phyloP scores from a whole-genome alignment of 2,329 filamentous ascomycete species.

The Beauveria sp. region DNA sequence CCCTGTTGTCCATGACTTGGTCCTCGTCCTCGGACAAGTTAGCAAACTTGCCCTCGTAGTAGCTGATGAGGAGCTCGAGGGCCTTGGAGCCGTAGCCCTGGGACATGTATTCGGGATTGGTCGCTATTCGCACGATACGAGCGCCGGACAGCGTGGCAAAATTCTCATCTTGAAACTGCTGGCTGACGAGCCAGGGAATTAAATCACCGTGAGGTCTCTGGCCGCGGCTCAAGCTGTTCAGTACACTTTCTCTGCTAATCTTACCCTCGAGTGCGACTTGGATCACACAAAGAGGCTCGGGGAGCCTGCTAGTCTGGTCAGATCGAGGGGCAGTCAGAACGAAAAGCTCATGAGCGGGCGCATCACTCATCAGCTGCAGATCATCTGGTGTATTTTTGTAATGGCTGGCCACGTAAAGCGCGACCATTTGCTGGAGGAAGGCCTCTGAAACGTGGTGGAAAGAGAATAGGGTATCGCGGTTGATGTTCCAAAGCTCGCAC shows the following conservation, averaged over 20 bases:
- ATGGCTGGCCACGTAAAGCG: slow-evolving; percentile 90
- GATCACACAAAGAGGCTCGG: slow-evolving; percentile 89
- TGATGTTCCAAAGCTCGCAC: slow-evolving; percentile 89
- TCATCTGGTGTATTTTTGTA: slow-evolving; percentile 99
- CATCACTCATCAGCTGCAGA: slow-evolving; percentile 96
- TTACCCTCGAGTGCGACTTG: slow-evolving; percentile 91
- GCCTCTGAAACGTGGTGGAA: slow-evolving; percentile 96
- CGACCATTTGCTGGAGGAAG: slow-evolving; percentile 97
- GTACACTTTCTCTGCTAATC: slow-evolving; percentile 86
- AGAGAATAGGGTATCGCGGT: slow-evolving; percentile 94
- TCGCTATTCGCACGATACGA: slow-evolving; percentile 87
- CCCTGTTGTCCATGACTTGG: slow-evolving; percentile 47
- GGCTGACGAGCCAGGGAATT: slow-evolving; percentile 95
- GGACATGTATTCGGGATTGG: slow-evolving; percentile 82
- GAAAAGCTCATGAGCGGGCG: slow-evolving; percentile 91
- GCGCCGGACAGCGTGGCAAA: slow-evolving; percentile 92
- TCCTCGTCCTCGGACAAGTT: slow-evolving; percentile 67
- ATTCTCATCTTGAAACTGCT: slow-evolving; percentile 96
- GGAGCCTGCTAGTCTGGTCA: slow-evolving; percentile 68
- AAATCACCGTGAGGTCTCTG: slow-evolving; percentile 85
- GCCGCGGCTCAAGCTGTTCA: slow-evolving; percentile 82
- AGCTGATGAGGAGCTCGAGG: slow-evolving; percentile 78
- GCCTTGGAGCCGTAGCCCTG: slow-evolving; percentile 95
- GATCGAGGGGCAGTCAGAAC: slow-evolving; percentile 83
- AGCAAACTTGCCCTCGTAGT: slow-evolving; percentile 90